phyloP scores from a whole-genome alignment of 495 filamentous ascomycete species.

The Glonium stellatum region DNA sequence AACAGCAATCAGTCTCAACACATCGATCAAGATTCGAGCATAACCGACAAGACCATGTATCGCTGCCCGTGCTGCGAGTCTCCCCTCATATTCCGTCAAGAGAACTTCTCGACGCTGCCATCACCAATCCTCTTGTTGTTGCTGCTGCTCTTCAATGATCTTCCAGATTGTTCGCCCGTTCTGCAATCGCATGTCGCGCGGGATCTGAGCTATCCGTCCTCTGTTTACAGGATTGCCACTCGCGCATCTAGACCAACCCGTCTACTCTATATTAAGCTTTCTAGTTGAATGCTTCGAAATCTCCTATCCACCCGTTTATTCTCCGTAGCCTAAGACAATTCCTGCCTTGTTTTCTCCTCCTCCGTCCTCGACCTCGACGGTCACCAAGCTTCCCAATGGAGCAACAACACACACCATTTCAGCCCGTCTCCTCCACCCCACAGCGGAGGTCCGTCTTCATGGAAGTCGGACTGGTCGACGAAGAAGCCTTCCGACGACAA shows the following conservation, averaged over 20 bases:
- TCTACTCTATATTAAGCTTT: not conserved
- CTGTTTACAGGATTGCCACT: not conserved
- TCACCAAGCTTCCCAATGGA: not conserved
- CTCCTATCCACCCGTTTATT: not conserved
- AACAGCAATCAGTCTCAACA: not conserved
- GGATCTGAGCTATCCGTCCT: not conserved
- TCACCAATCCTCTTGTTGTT: not conserved
- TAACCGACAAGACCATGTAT: no score
- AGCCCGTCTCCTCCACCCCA: not conserved
- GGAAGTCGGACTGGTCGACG: constrained; percentile 3
- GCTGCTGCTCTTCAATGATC: not conserved
- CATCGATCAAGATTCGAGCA: not conserved
- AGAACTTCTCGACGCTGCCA: not conserved
- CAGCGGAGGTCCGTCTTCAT: constrained; percentile 3
- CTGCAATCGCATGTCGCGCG: not conserved
- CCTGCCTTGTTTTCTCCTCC: not conserved
- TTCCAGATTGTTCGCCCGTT: not conserved
- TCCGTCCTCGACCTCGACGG: not conserved
- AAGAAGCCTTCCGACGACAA: not conserved
- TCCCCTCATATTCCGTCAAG: no score
- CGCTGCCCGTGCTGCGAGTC: no score
- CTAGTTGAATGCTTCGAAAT: not conserved
- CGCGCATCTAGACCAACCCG: not conserved
- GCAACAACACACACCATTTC: not conserved
- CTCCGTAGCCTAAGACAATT: not conserved